These are phyloP conservation scores for Gigaspora rosea DNA, from an alignment of 192 early-diverging fungal genomes.

Conservation along the genomic window DNA sequence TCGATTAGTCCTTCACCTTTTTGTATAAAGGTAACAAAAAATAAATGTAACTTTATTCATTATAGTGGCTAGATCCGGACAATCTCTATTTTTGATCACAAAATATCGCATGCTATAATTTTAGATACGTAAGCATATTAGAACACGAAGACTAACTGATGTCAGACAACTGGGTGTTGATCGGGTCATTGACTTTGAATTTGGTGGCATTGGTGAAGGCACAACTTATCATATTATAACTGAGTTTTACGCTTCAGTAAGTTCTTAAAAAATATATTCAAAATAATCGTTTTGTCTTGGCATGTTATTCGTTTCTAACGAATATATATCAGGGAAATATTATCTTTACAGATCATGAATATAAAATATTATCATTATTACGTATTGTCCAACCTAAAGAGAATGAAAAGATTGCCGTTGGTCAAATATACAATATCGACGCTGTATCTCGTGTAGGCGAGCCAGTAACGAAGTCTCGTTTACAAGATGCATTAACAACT, in stretches of 20 bases:
- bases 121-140: slow-evolving; percentile 88
- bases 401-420: slow-evolving; percentile 78
- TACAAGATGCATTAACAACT: slow-evolving; percentile 52
- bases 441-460: slow-evolving; percentile 55
- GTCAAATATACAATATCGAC: slow-evolving; percentile 74
- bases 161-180: slow-evolving; percentile 88
- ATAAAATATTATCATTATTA: slow-evolving; percentile 79
- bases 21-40: slow-evolving; percentile 67
- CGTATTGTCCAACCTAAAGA: slow-evolving; percentile 86
- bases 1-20: slow-evolving; percentile 82
- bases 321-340: slow-evolving; percentile 77
- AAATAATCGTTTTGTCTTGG: neutral
- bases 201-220: slow-evolving; percentile 65
- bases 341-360: slow-evolving; percentile 89
- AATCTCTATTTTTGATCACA: neutral
- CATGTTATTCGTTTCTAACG: neutral
- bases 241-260: slow-evolving; percentile 78
- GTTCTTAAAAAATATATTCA: neutral
- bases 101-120: neutral
- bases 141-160: slow-evolving; percentile 73
- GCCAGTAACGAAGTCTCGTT: slow-evolving; percentile 53
- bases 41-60: neutral
- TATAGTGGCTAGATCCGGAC: neutral
- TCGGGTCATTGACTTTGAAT: slow-evolving; percentile 91
- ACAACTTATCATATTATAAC: slow-evolving; percentile 72